Conservation (phyloP, 2,329 filamentous ascomycete genomes). For the Tolypocladium ophioglossoides region DNA sequence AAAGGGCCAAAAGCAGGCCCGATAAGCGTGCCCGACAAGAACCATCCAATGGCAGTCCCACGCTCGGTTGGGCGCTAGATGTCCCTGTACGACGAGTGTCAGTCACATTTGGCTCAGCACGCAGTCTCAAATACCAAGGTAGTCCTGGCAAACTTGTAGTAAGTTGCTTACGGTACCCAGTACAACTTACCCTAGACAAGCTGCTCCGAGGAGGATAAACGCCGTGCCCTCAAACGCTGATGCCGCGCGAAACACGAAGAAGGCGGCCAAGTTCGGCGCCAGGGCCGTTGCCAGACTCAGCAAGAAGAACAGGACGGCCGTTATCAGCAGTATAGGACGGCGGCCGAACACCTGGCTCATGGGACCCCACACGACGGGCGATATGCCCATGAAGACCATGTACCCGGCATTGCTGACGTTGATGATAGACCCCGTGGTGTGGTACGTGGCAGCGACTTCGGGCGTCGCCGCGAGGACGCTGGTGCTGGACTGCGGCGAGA, state of each 20-base stretch:
- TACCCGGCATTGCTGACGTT: conserved; percentile 69
- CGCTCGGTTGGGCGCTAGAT: conserved; percentile 57
- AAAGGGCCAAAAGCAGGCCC: conserved; percentile 63
- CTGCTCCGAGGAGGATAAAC: conserved; percentile 61
- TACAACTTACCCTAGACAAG: conserved; percentile 48
- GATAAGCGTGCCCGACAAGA: conserved; percentile 58
- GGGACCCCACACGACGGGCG: conserved; percentile 62
- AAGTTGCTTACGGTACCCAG: neutral
- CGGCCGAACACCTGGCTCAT: conserved; percentile 56
- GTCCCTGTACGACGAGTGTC: conserved; percentile 27
- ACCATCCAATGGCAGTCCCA: conserved; percentile 65
- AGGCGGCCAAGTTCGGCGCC: conserved; percentile 58
- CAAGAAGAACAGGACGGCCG: conserved; percentile 52
- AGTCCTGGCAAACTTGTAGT: neutral
- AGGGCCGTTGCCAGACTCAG: conserved; percentile 65
- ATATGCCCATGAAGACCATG: conserved; percentile 62
- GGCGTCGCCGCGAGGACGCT: conserved; percentile 63
- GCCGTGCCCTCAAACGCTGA: conserved; percentile 67
- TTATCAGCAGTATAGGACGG: conserved; percentile 43
- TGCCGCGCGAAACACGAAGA: conserved; percentile 64
- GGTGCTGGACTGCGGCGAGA: conserved; percentile 66
- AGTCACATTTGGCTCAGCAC: neutral
- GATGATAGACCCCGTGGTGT: conserved; percentile 57
- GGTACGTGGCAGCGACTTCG: conserved; percentile 57
- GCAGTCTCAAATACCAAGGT: neutral